Base-by-base conservation (phyloP, 129 eudicot species). In the Deinandra increscens region DNA sequence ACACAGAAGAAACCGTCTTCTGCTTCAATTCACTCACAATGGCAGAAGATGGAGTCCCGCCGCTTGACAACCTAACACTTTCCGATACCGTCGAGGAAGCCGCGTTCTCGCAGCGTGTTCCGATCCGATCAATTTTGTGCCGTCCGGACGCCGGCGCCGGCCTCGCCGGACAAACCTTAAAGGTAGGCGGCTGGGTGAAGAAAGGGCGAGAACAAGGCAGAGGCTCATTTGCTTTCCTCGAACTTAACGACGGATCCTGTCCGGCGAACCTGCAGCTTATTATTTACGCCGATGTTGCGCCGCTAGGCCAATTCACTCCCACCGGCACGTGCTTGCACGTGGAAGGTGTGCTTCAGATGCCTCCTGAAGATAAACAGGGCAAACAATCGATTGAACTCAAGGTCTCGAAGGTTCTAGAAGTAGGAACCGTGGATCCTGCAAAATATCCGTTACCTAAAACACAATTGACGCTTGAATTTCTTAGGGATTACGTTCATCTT, bases 151-250 rank as follows among this genome's bases (percentile, higher is more conserved):
- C 85, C 72, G 98, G 98, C 46, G 87, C 89, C 36, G 88, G 84
- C 0, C 80, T 92, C 0, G 79, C 90, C 5, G 95, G 96, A 5
- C 71, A 81, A 41, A 74, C 61, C 4, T 78, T 84, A 53, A 79
- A 64, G 41, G 79, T 92, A n/a, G 98, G 96, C 4, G 98, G 98
- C 2, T 92, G 96, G 98, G 98, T 92, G 17, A 89, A 88, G 69
- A 88, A 89, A 12, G 98, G 98, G 34, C 79, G 96, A 0, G 86
- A 84, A 72, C 95, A 86, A 60, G 91, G 89, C 9, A 86, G 84
- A 45, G 95, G 91, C 1, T 36, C 81, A 4, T 83, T 92, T 22
- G 96, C 96, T 3, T 92, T 92, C 50, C 66, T 92, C 1, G 96
- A 89, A 73, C 81, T 92, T 4, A 92, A 89, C 54, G 98, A 92